Percentiles rank a stretch among this genome's conserved stretches.
Evolutionary conservation across 2,329 filamentous ascomycete genomes (phyloP).

Genomic region (Rhexocercosporidium sp.): DNA sequence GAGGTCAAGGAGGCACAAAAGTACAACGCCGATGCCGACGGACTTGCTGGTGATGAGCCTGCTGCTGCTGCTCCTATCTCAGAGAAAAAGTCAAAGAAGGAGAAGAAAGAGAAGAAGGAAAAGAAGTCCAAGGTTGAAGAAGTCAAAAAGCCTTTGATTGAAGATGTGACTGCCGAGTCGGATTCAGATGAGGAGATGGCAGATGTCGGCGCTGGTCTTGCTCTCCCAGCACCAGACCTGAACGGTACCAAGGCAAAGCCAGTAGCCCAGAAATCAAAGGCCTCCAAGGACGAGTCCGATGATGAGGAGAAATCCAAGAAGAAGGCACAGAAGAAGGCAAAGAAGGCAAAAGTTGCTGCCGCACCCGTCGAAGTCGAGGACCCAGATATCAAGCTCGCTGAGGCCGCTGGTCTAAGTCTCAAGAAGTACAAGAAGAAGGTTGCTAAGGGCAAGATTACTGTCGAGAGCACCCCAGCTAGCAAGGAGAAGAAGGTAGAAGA

Average conservation of each 20-base stretch:
- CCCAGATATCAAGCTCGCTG: conserved; percentile 57
- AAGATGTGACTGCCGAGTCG: conserved; percentile 41
- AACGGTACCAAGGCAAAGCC: conserved; percentile 36
- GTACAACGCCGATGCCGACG: conserved; percentile 95
- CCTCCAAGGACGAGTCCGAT: conserved; percentile 20
- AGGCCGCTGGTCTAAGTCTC: conserved; percentile 70
- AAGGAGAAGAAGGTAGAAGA: conserved; percentile 64
- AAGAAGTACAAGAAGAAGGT: conserved; percentile 81
- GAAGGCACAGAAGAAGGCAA: conserved; percentile 47
- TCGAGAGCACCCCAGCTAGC: conserved; percentile 67
- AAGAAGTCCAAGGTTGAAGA: conserved; percentile 44
- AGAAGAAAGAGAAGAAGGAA: conserved; percentile 53
- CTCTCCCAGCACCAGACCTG: conserved; percentile 24
- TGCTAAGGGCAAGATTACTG: conserved; percentile 70
- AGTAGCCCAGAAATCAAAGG: conserved; percentile 22
- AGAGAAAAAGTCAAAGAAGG: conserved; percentile 52
- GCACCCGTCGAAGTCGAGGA: conserved; percentile 47
- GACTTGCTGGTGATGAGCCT: conserved; percentile 71
- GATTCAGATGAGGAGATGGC: conserved; percentile 39
- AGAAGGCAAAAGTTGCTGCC: conserved; percentile 35
- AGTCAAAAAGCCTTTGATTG: conserved; percentile 33
- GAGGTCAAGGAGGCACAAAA: conserved; percentile 90
- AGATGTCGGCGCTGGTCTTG: conserved; percentile 34
- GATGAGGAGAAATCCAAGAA: conserved; percentile 46
- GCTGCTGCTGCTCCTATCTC: conserved; percentile 52